Evolutionary conservation across 441 rosid genomes (phyloP).

Genomic region (Populus trichocarpa): DNA sequence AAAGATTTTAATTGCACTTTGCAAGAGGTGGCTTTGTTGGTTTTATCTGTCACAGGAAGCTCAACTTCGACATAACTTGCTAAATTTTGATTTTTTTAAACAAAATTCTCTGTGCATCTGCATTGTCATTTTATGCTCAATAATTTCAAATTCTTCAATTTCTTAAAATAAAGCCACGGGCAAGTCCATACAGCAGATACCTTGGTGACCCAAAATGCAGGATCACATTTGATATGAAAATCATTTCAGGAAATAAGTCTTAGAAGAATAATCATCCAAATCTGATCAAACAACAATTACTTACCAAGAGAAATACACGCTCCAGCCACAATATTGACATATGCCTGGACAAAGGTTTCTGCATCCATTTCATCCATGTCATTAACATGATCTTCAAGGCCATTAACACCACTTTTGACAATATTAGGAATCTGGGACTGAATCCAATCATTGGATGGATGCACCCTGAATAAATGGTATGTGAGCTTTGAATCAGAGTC

Average conservation of each 20-base stretch:
- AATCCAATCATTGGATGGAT: constrained; percentile 86
- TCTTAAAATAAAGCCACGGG: neutral
- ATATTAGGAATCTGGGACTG: constrained; percentile 87
- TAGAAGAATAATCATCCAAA: neutral
- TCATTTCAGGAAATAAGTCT: neutral
- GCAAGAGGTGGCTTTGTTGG: neutral
- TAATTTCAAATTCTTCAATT: neutral
- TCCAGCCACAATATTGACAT: constrained; percentile 88
- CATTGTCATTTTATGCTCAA: neutral
- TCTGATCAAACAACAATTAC: constrained; percentile 18
- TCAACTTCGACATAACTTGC: neutral
- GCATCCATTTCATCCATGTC: constrained; percentile 80
- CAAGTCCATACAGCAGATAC: neutral
- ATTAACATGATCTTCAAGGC: constrained; percentile 58
- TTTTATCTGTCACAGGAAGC: neutral
- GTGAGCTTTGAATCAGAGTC: constrained; percentile 18
- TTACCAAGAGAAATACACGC: constrained; percentile 95
- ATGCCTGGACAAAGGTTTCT: constrained; percentile 87
- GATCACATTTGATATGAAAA: neutral
- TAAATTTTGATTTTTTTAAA: no score
- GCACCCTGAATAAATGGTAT: constrained; percentile 51
- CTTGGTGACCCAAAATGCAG: neutral
- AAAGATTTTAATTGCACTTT: neutral
- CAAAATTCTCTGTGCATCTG: neutral
- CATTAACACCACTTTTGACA: constrained; percentile 58